Conservation (phyloP, 2,329 filamentous ascomycete species). For the Coniochaeta ligniaria region DNA sequence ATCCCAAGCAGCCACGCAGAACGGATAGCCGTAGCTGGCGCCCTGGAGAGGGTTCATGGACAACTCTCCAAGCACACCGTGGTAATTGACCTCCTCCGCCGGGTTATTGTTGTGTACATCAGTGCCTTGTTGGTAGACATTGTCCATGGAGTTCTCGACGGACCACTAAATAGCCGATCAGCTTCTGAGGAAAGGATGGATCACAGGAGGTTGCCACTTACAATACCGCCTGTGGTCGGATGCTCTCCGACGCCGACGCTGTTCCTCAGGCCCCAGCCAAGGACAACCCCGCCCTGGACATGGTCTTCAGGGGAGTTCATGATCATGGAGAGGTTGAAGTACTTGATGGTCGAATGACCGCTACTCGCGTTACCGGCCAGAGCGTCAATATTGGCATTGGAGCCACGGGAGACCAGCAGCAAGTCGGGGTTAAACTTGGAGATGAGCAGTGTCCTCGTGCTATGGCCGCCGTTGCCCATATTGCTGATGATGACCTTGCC, state of each 20-base stretch:
- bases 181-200: background rate
- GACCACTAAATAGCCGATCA: conserved; percentile 21
- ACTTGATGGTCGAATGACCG: conserved; percentile 1
- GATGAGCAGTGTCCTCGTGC: conserved; percentile 43
- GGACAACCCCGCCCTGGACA: conserved; percentile 35
- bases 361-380: background rate
- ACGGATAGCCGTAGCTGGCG: conserved; percentile 56
- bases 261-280: conserved; percentile 38
- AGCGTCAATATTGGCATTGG: background rate
- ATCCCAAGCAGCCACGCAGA: conserved; percentile 27
- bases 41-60: conserved; percentile 22
- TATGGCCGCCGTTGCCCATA: conserved; percentile 39
- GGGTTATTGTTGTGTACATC: conserved; percentile 56
- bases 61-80: conserved; percentile 49
- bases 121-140: conserved; percentile 40
- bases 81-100: conserved; percentile 58
- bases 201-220: background rate
- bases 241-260: conserved; percentile 53
- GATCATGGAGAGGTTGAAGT: conserved; percentile 15
- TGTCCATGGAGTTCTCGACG: conserved; percentile 57
- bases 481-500: conserved; percentile 34
- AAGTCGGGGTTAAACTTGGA: conserved; percentile 33
- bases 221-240: conserved; percentile 19
- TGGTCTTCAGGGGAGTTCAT: background rate
- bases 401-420: conserved; percentile 30